Base-by-base conservation (phyloP, 768 basidiomycete genomes). In the Kwoniella sp. region DNA sequence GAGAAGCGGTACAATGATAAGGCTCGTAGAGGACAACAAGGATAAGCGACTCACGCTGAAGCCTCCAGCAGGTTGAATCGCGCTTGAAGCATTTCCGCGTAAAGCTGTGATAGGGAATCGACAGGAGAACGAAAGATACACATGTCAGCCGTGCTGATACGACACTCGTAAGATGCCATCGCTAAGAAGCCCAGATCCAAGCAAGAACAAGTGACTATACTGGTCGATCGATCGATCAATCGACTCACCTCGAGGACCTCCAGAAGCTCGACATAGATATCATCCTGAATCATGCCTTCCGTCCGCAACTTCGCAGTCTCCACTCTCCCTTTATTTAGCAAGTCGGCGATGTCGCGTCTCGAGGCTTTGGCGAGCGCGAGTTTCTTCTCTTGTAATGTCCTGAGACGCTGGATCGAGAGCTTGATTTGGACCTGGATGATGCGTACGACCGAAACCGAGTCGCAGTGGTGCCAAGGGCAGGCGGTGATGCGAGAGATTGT, bases 61-160 rank as follows among this genome's bases (percentile, higher is more conserved):
- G 74, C 87, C 74, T 99, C 96, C 52, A 99, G 85, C 29, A 98
- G 82, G 11, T 91, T 90, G 74, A 98, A 98, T 53, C 96, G 86
- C 9, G 95, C 92, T 25, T 94, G 84, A 22, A 98, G 82, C n/a
- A 95, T 86, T 76, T 99, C 96, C 69, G 90, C 91, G 79, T 97
- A 97, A 12, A 98, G 85, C 82, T 82, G 56, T 50, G 2, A 25
- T 12, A n/a, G n/a, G n/a, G n/a, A n/a, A n/a, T n/a, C n/a, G n/a
- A n/a, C n/a, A n/a, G n/a, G n/a, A 41, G 11, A 23, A 47, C 31
- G 34, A 23, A 31, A 26, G 25, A 54, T 13, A 4, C 31, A 2
- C 25, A 11, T 25, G 41, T 45, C 47, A 29, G 47, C 23, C 38
- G 1, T 38, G 1, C 20, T 26, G 12, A 55, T 22, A 28, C 9